Conservation (phyloP, 495 filamentous ascomycete species). For the Neurospora hispaniola region DNA sequence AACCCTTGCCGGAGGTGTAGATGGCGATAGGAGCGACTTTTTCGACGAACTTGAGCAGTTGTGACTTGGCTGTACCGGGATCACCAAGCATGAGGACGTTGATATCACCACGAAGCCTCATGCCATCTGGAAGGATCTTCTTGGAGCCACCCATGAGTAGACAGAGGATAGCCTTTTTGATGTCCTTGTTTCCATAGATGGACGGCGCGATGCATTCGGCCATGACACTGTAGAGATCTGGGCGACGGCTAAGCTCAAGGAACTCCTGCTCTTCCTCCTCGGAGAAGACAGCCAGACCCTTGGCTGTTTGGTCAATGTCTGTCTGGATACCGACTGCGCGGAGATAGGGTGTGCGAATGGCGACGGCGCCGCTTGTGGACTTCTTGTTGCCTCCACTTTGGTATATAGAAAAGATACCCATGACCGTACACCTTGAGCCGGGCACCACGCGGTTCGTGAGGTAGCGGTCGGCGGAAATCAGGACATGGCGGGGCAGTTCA, state of each 20-base stretch:
- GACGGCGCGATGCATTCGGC: slow-evolving; percentile 91
- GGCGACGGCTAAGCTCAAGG: slow-evolving; percentile 78
- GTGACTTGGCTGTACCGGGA: slow-evolving; percentile 96
- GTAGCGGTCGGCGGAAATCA: slow-evolving; percentile 91
- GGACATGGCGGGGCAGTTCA: slow-evolving; percentile 87
- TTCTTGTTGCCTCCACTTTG: slow-evolving; percentile 80
- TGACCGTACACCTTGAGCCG: slow-evolving; percentile 86
- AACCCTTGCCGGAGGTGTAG: slow-evolving; percentile 98
- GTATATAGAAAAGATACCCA: slow-evolving; percentile 97
- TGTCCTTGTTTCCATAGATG: slow-evolving; percentile 92
- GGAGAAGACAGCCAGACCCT: slow-evolving; percentile 75
- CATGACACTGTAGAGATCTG: slow-evolving; percentile 85
- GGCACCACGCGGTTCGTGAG: slow-evolving; percentile 93
- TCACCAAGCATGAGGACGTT: slow-evolving; percentile 97
- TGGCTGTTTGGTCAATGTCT: slow-evolving; percentile 80
- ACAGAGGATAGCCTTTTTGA: slow-evolving; percentile 98
- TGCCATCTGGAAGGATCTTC: slow-evolving; percentile 96
- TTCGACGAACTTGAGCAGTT: slow-evolving; percentile 94
- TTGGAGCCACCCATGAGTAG: slow-evolving; percentile 92
- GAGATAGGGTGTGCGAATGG: slow-evolving; percentile 94
- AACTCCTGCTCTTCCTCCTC: slow-evolving; percentile 98
- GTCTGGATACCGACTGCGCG: slow-evolving; percentile 86
- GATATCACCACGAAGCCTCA: slow-evolving; percentile 97
- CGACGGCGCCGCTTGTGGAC: slow-evolving; percentile 66
- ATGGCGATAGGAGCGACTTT: slow-evolving; percentile 95